These are phyloP conservation scores for Sphaerulina vaccinii DNA, from an alignment of 2,329 filamentous ascomycete species.

Conservation along the genomic window DNA sequence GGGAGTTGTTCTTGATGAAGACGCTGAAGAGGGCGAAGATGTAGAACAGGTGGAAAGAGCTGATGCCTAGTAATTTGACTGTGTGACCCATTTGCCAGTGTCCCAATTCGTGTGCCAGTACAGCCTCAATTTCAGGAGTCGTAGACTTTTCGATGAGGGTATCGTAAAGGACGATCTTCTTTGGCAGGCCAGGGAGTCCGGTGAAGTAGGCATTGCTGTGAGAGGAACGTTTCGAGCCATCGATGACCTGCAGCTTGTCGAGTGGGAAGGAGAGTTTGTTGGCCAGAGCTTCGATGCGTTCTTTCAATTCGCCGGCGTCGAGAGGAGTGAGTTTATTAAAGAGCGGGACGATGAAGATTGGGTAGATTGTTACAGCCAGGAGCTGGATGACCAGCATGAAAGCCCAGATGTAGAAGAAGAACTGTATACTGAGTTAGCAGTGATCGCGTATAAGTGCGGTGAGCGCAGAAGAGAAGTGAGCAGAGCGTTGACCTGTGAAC, in stretches of 20 bases:
- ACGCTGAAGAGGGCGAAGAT: slow-evolving; percentile 95
- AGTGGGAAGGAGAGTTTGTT: slow-evolving; percentile 85
- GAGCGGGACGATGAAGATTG: slow-evolving; percentile 85
- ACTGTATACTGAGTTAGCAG: too few relatives aligned
- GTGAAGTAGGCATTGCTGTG: slow-evolving; percentile 96
- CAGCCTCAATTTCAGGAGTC: slow-evolving; percentile 87
- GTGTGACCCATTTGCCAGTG: slow-evolving; percentile 98
- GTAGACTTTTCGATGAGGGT: slow-evolving; percentile 95
- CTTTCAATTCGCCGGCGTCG: slow-evolving; percentile 82
- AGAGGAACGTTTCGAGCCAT: slow-evolving; percentile 82
- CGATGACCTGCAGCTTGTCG: slow-evolving; percentile 89
- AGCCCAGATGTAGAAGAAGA: slow-evolving; percentile 98
- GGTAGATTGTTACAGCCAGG: slow-evolving; percentile 94
- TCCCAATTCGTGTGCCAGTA: slow-evolving; percentile 91
- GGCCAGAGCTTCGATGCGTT: slow-evolving; percentile 79
- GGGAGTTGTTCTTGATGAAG: slow-evolving; percentile 90
- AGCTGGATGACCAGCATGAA: slow-evolving; percentile 88
- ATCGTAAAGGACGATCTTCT: slow-evolving; percentile 99
- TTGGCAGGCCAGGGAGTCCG: slow-evolving; percentile 98
- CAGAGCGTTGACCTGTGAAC: too few relatives aligned
- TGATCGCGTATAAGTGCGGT: too few relatives aligned
- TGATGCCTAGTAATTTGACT: slow-evolving; percentile 80
- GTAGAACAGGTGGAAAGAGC: slow-evolving; percentile 87
- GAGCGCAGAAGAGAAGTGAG: too few relatives aligned
- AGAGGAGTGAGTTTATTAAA: slow-evolving; percentile 98